These are phyloP conservation scores for Clonostachys rhizophaga DNA, from an alignment of 2,329 filamentous ascomycete genomes.

Conservation along the genomic window DNA sequence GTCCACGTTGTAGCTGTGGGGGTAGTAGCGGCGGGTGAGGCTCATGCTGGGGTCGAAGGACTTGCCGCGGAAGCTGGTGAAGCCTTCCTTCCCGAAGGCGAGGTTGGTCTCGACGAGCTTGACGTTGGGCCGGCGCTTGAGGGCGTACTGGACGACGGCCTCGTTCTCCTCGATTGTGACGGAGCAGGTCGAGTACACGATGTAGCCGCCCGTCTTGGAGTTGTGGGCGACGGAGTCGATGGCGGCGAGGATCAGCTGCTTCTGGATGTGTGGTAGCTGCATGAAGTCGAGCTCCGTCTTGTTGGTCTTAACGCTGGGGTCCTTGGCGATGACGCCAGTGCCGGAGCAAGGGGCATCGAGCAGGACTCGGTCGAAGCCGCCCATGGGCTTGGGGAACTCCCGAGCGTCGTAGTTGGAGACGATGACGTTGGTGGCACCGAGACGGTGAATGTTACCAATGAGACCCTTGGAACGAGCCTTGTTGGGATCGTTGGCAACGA, in stretches of 20 bases:
- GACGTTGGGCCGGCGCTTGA: conserved; percentile 88
- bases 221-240: conserved; percentile 93
- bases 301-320: conserved; percentile 95
- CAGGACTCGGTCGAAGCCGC: conserved; percentile 90
- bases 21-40: conserved; percentile 81
- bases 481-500: conserved; percentile 96
- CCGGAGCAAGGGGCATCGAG: conserved; percentile 95
- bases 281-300: conserved; percentile 96
- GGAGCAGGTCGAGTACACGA: conserved; percentile 95
- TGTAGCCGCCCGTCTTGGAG: conserved; percentile 88
- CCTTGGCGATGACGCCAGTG: conserved; percentile 96
- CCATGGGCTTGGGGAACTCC: conserved; percentile 90
- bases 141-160: conserved; percentile 87
- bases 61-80: conserved; percentile 88
- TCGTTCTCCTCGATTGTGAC: conserved; percentile 91
- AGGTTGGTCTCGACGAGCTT: conserved; percentile 89
- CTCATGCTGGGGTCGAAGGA: conserved; percentile 82
- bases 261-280: conserved; percentile 87
- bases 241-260: conserved; percentile 85
- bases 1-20: conserved; percentile 90
- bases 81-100: conserved; percentile 87
- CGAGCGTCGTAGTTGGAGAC: conserved; percentile 94
- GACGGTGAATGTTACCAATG: conserved; percentile 94
- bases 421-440: conserved; percentile 89
- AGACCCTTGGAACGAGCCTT: conserved; percentile 92